Conservation (phyloP, 495 filamentous ascomycete genomes). For the Astrothelium macrocarpum region DNA sequence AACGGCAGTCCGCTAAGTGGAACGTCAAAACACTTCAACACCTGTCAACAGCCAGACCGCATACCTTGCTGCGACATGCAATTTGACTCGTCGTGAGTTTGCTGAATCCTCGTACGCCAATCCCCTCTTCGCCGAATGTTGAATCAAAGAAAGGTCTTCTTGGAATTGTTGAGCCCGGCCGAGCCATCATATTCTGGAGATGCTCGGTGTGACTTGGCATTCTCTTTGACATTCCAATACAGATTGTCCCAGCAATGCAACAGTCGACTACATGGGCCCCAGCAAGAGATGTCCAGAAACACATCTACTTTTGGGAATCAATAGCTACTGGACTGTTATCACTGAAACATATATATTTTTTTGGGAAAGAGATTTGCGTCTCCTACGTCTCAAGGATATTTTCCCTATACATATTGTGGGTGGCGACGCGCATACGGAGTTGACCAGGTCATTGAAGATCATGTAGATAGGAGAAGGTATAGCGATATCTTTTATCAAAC, state of each 20-base stretch:
- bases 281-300: not conserved
- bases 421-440: too few relatives aligned
- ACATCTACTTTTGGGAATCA: not conserved
- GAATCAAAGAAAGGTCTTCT: not conserved
- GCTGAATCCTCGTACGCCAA: not conserved
- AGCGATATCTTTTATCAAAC: too few relatives aligned
- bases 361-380: not conserved
- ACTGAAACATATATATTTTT: not conserved
- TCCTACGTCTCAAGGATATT: not conserved
- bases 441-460: too few relatives aligned
- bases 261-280: not conserved
- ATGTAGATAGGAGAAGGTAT: too few relatives aligned
- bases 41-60: not conserved
- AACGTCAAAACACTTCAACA: not conserved
- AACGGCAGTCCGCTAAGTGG: not conserved
- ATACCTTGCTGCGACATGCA: not conserved
- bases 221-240: not conserved
- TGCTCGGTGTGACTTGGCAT: not conserved
- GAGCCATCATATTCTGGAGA: constrained; percentile 4
- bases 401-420: too few relatives aligned
- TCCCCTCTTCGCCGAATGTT: not conserved
- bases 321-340: not conserved
- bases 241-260: not conserved
- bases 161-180: not conserved
- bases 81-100: constrained; percentile 4